These are phyloP conservation scores for Zygnema cylindricum DNA, from an alignment of 139 green algal genomes.

Conservation along the genomic window DNA sequence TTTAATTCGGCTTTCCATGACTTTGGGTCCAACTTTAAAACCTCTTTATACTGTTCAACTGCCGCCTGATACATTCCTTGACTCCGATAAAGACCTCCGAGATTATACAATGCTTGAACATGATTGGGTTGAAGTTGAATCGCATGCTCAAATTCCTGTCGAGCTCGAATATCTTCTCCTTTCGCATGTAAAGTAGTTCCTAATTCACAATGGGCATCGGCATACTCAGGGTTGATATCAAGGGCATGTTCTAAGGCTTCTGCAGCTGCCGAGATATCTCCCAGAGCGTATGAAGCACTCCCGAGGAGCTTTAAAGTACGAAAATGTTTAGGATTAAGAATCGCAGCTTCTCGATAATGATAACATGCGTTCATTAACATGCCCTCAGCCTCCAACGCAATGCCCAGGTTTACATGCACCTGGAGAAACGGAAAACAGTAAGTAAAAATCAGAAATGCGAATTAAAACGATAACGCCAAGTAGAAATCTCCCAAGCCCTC, in stretches of 20 bases:
- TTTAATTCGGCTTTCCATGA: slow-evolving; percentile 76
- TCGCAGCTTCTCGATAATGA: slow-evolving; percentile 70
- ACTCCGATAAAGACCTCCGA: slow-evolving; percentile 69
- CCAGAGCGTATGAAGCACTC: slow-evolving; percentile 69
- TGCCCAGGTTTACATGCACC: slow-evolving; percentile 78
- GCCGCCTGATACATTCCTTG: slow-evolving; percentile 64
- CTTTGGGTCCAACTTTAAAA: slow-evolving; percentile 61
- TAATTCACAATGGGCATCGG: slow-evolving; percentile 75
- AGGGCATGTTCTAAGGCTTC: slow-evolving; percentile 70
- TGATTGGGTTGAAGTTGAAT: slow-evolving; percentile 61
- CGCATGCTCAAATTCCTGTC: slow-evolving; percentile 63
- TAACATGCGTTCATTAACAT: slow-evolving; percentile 72
- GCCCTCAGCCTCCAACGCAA: slow-evolving; percentile 73
- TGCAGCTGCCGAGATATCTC: slow-evolving; percentile 68
- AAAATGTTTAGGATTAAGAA: slow-evolving; percentile 67
- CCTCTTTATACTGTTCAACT: slow-evolving; percentile 65
- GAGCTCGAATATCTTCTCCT: slow-evolving; percentile 65
- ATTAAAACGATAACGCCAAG: too few species aligned
- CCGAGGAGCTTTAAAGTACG: slow-evolving; percentile 76
- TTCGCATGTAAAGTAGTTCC: slow-evolving; percentile 69
- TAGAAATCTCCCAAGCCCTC: too few species aligned
- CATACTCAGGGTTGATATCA: slow-evolving; percentile 68
- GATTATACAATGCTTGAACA: slow-evolving; percentile 74
- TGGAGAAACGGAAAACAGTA: too few species aligned
- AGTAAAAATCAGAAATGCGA: too few species aligned